These are phyloP conservation scores for Sherardia arvensis DNA, from an alignment of 257 asterid genomes.

Conservation along the genomic window DNA sequence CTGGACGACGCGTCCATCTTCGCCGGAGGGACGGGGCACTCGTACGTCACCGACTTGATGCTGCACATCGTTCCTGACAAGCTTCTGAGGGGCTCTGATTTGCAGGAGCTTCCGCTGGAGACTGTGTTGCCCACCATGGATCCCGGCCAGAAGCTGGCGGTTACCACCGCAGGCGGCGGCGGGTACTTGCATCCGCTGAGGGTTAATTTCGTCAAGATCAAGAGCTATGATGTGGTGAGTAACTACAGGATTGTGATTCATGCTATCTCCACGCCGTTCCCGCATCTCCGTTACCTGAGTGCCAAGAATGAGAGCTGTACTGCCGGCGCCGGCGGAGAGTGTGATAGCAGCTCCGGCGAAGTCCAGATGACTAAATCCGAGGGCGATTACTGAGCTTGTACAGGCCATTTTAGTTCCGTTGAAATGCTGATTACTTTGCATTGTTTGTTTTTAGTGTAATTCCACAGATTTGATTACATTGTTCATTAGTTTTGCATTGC, in stretches of 20 bases:
- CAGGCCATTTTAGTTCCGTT: background rate
- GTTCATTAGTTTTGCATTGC: background rate
- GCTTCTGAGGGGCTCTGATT: conserved; percentile 39
- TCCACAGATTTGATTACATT: background rate
- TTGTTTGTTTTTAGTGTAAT: background rate
- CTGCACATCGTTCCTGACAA: conserved; percentile 57
- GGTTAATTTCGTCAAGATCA: conserved; percentile 53
- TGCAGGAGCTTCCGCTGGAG: conserved; percentile 29
- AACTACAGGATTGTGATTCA: conserved; percentile 64
- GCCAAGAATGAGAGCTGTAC: conserved; percentile 2
- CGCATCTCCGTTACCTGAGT: conserved; percentile 19
- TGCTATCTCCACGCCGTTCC: conserved; percentile 47
- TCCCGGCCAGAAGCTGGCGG: conserved; percentile 42
- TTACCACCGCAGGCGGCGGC: conserved; percentile 55
- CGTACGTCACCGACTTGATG: conserved; percentile 47
- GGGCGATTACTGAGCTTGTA: background rate
- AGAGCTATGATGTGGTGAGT: conserved; percentile 38
- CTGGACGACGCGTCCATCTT: conserved; percentile 54
- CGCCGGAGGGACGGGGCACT: conserved; percentile 44
- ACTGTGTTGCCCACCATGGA: conserved; percentile 51
- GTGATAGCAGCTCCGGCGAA: background rate
- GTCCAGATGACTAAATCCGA: background rate
- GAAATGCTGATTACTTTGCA: background rate
- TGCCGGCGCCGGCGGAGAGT: background rate
- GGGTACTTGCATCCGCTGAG: conserved; percentile 54